Conservation (phyloP, 2,329 filamentous ascomycete species). For the Apiospora aurea region DNA sequence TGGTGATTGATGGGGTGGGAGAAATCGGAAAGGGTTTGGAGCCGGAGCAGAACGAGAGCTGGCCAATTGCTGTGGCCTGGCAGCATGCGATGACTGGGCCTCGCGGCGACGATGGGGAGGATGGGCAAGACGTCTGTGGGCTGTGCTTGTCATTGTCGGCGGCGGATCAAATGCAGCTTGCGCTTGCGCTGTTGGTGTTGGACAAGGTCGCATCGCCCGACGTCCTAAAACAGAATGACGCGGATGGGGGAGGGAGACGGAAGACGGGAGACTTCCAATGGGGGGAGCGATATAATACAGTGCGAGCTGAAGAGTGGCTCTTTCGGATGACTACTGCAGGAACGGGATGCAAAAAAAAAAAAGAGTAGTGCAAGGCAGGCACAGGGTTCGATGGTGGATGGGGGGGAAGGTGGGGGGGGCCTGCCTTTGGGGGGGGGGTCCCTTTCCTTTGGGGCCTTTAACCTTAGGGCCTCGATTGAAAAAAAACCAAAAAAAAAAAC, state of each 20-base stretch:
- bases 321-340: constrained; percentile 12
- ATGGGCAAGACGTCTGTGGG: not conserved
- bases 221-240: constrained; percentile 17
- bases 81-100: not conserved
- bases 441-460: too few species aligned
- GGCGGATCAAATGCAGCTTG: constrained; percentile 7
- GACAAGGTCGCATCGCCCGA: constrained; percentile 12
- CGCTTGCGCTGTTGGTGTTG: constrained; percentile 10
- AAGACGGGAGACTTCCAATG: too few species aligned
- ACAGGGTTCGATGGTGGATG: not conserved
- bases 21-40: not conserved
- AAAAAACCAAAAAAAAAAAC: too few species aligned
- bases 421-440: too few species aligned
- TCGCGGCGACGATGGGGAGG: not conserved
- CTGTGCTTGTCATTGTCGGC: not conserved
- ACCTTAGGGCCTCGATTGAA: not conserved
- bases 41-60: not conserved
- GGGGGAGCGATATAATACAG: not conserved
- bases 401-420: not conserved
- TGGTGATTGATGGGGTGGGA: not conserved
- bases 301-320: not conserved
- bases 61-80: not conserved
- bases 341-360: constrained; percentile 13
- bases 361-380: constrained; percentile 4
- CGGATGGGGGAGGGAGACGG: not conserved